These are phyloP conservation scores for Umbellularia californica DNA, from an alignment of 164 flowering plant species.

Conservation along the genomic window DNA sequence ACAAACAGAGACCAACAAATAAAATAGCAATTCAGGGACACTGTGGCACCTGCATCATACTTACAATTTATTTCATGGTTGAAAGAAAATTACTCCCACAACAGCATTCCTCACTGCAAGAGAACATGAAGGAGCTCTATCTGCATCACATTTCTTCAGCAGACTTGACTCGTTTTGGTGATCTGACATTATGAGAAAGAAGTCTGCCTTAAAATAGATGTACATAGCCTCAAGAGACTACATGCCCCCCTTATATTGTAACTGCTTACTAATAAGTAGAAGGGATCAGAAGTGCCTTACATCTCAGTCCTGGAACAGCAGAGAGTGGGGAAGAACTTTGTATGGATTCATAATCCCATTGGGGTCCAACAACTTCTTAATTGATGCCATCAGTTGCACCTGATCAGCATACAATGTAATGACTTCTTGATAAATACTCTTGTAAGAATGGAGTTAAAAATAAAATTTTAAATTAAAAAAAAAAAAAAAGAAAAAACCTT, in stretches of 20 bases:
- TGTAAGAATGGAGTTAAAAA: neutral
- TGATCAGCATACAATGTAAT: constrained; percentile 21
- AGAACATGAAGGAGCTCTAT: neutral
- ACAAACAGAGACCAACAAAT: neutral
- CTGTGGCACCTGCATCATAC: neutral
- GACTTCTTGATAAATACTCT: neutral
- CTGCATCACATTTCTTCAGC: neutral
- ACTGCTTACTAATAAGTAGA: neutral
- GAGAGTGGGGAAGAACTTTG: constrained; percentile 74
- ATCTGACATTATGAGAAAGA: neutral
- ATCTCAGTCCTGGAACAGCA: constrained; percentile 22
- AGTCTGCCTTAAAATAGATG: neutral
- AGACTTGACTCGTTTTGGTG: neutral
- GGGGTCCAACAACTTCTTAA: constrained; percentile 81
- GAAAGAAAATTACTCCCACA: neutral
- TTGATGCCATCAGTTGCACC: constrained; percentile 84
- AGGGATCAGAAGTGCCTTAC: neutral
- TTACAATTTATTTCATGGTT: constrained; percentile 1
- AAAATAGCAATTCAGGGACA: neutral
- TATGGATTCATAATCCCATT: constrained; percentile 85
- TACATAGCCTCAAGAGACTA: neutral
- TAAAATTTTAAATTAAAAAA: no score
- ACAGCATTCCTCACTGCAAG: neutral
- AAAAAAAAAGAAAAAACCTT: no score
- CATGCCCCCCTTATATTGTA: neutral